phyloP scores from a whole-genome alignment of 2,329 filamentous ascomycete genomes.

The Colletotrichum tamarilloi region DNA sequence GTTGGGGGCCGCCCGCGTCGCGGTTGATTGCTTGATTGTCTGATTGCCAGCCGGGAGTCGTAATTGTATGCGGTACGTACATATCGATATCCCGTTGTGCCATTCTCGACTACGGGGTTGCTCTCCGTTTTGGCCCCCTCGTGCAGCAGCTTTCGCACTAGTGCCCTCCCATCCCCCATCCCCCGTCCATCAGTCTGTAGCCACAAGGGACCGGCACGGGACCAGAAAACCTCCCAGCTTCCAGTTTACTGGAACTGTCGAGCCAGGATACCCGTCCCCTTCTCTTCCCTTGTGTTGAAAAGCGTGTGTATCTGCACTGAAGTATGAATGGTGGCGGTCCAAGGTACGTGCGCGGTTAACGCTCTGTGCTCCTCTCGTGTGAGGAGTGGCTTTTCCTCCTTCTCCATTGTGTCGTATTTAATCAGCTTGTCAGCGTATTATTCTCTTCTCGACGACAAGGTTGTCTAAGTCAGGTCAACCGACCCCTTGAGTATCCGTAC shows the following conservation, averaged over 20 bases:
- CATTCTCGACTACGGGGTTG: slow-evolving; percentile 2
- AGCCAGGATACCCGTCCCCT: slow-evolving; percentile 3
- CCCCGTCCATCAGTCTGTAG: not conserved
- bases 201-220: not conserved
- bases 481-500: not conserved
- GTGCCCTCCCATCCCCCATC: not conserved
- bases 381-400: not conserved
- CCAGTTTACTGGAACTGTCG: slow-evolving; percentile 13
- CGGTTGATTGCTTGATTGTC: slow-evolving; percentile 5
- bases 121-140: slow-evolving; percentile 26
- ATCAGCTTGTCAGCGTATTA: not conserved
- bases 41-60: slow-evolving; percentile 29
- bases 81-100: not conserved
- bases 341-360: not conserved
- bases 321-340: not conserved
- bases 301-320: not conserved
- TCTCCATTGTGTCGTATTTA: slow-evolving; percentile 3
- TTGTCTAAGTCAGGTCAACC: slow-evolving; percentile 1
- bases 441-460: not conserved
- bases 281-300: not conserved
- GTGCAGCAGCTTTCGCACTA: slow-evolving; percentile 1
- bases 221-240: slow-evolving; percentile 9
- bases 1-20: slow-evolving; percentile 26
- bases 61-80: not conserved
- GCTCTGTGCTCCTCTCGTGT: not conserved